Percentiles rank a stretch among this genome's conserved stretches.
Evolutionary conservation across 371 early-diverging fungal species (phyloP).

Genomic region (Lichtheimia ornata): DNA sequence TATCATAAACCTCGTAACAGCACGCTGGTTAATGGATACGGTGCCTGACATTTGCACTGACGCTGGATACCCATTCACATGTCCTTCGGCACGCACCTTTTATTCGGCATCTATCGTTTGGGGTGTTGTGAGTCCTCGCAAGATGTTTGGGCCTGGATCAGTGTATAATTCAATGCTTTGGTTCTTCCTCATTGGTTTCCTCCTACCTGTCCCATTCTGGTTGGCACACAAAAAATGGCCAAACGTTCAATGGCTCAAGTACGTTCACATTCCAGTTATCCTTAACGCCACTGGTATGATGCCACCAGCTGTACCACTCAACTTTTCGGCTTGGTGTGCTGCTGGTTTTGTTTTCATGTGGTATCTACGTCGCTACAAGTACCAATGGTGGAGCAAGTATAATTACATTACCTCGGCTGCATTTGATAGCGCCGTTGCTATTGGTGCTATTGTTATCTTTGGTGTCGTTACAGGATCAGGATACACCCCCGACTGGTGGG

Average conservation of each 20-base stretch:
- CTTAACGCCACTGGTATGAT: slow-evolving; percentile 68
- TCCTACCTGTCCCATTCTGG: slow-evolving; percentile 66
- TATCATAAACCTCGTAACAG: slow-evolving; percentile 64
- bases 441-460: slow-evolving; percentile 51
- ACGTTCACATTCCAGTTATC: slow-evolving; percentile 66
- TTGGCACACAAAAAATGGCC: slow-evolving; percentile 49
- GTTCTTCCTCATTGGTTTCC: slow-evolving; percentile 65
- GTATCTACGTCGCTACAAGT: slow-evolving; percentile 50
- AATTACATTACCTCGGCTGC: slow-evolving; percentile 78
- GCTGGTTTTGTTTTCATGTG: slow-evolving; percentile 70
- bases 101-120: slow-evolving; percentile 71
- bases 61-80: slow-evolving; percentile 56
- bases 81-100: slow-evolving; percentile 27
- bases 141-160: slow-evolving; percentile 67
- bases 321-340: slow-evolving; percentile 64
- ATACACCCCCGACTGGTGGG: slow-evolving; percentile 41
- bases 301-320: slow-evolving; percentile 66
- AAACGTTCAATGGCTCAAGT: slow-evolving; percentile 51
- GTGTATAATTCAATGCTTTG: slow-evolving; percentile 57
- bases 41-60: slow-evolving; percentile 58
- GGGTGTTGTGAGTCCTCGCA: slow-evolving; percentile 72
- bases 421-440: slow-evolving; percentile 68
- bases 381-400: slow-evolving; percentile 71
- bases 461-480: slow-evolving; percentile 34
- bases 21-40: slow-evolving; percentile 65